Evolutionary conservation across 176 grass and related monocot species (phyloP).

Genomic region (Oryza meridionalis): DNA sequence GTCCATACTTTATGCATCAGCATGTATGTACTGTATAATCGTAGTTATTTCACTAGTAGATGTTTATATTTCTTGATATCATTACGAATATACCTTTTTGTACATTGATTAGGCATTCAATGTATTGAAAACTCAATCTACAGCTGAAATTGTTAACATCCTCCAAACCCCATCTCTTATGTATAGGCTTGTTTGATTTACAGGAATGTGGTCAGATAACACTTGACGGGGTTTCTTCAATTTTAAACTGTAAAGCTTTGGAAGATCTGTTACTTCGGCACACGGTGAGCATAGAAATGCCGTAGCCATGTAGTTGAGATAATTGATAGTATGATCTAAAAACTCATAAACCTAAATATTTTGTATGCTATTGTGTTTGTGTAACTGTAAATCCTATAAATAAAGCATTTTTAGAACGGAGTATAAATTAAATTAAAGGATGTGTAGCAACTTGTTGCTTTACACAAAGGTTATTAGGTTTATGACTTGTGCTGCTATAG

Average conservation of each 20-base stretch:
- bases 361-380: not conserved
- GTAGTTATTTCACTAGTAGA: conserved; percentile 1
- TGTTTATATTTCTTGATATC: conserved; percentile 12
- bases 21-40: not conserved
- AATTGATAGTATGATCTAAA: not conserved
- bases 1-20: not conserved
- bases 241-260: conserved; percentile 75
- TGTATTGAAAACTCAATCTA: not conserved
- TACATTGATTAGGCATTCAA: not conserved
- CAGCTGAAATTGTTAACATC: not conserved
- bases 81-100: not conserved
- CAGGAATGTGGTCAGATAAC: conserved; percentile 89
- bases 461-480: too few relatives aligned
- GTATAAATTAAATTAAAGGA: not conserved
- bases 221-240: conserved; percentile 64
- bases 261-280: conserved; percentile 82
- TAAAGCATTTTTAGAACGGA: too few relatives aligned
- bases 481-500: too few relatives aligned
- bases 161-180: not conserved
- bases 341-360: not conserved
- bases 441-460: not conserved
- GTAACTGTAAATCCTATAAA: too few relatives aligned
- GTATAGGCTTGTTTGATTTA: not conserved
- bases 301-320: not conserved
- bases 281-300: conserved; percentile 56